phyloP scores from a whole-genome alignment of 768 basidiomycete species.

The Amanita exitialis region DNA sequence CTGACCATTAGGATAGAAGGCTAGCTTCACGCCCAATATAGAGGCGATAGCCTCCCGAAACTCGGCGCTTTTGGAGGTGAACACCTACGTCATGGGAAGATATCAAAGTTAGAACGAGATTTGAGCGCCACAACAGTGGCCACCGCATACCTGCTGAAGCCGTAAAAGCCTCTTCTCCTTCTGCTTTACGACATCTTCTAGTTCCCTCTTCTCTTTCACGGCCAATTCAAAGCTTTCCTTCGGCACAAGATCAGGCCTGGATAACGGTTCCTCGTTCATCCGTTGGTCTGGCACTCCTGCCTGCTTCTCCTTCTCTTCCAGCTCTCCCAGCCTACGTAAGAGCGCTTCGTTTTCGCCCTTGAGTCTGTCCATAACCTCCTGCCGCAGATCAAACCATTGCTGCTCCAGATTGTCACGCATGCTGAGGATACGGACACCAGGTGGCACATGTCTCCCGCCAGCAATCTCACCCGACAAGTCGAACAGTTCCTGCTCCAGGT shows the following conservation, averaged over 20 bases:
- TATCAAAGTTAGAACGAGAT: neutral
- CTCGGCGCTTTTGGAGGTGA: slow-evolving; percentile 75
- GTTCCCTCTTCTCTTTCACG: slow-evolving; percentile 55
- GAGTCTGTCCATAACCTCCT: slow-evolving; percentile 65
- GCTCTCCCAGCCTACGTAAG: slow-evolving; percentile 49
- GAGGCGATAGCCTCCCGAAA: slow-evolving; percentile 87
- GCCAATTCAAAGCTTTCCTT: slow-evolving; percentile 73
- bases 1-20: slow-evolving; percentile 86
- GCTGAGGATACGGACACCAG: slow-evolving; percentile 56
- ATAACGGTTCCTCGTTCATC: slow-evolving; percentile 10
- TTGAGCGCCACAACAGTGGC: slow-evolving; percentile 3
- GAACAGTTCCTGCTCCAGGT: slow-evolving; percentile 71
- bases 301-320: slow-evolving; percentile 34
- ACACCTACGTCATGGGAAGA: slow-evolving; percentile 43
- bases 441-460: slow-evolving; percentile 65
- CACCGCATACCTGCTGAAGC: slow-evolving; percentile 58
- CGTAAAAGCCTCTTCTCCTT: slow-evolving; percentile 76
- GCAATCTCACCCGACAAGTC: slow-evolving; percentile 72
- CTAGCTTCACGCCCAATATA: slow-evolving; percentile 84
- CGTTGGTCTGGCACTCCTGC: slow-evolving; percentile 6
- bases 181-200: slow-evolving; percentile 56
- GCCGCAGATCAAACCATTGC: slow-evolving; percentile 68
- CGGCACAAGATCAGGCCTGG: slow-evolving; percentile 41
- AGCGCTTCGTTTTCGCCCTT: slow-evolving; percentile 80
- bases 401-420: slow-evolving; percentile 77